Base-by-base conservation (phyloP, 805 yeast genomes). In the Candida manassasensis region DNA sequence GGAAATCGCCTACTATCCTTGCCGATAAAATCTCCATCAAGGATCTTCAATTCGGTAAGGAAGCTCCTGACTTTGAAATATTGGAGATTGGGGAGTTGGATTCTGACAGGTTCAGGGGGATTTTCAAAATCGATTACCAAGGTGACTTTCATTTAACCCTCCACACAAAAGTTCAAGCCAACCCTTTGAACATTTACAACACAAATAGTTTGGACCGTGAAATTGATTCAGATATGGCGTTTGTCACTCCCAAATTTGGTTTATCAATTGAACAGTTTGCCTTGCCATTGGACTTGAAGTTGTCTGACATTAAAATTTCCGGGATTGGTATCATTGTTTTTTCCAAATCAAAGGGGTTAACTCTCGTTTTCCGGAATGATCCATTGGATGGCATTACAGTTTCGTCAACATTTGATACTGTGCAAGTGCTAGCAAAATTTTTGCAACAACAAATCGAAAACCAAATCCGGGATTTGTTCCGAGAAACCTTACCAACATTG, bases 241-340 rank as follows among this genome's bases (percentile, higher is more conserved):
- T 85, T 52, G 72, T 80, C 4, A 65, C 76, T 16, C 95, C 95
- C 0, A 63, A 70, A 16, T 83, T 86, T 47, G 67, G 77, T 19
- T 71, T 80, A 5, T 78, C 88, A 3, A 69, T 75, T 29, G 79
- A 79, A 35, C 73, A 83, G 21, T 79, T 87, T 50, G 78, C 84
- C 12, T 75, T 87, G 34, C 96, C 96, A 4, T 67, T 87, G 45
- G 84, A 83, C 52, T 67, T 87, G 48, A 80, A 81, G 26, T 63
- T 87, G 36, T 75, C 87, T 27, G 80, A 83, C 37, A 80, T 87
- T 42, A 71, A 72, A 47, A 67, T 87, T 35, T 75, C 80, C 38
- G 93, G 95, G 1, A 87, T 88, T 40, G 87, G 89, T 16, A 82
- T 87, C 36, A 77, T 86, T 42, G 96, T 87, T 3, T 87, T 84